Percentiles rank a stretch among this genome's conserved stretches.
phyloP scores from a whole-genome alignment of 441 rosid genomes.

The Rhodomyrtus psidioides region DNA sequence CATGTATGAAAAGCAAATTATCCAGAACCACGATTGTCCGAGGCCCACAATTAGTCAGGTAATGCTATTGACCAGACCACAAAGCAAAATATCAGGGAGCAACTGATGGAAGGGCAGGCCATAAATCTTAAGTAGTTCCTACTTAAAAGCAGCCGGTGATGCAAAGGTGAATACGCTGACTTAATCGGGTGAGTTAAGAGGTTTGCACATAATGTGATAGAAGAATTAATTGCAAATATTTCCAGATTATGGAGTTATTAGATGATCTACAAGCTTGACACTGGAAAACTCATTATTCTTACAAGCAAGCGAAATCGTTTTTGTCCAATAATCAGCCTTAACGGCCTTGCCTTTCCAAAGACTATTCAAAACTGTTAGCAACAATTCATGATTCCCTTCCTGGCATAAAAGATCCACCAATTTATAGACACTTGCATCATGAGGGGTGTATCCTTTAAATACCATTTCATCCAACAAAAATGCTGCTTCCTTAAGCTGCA shows the following conservation, averaged over 20 bases:
- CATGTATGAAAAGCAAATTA: neutral
- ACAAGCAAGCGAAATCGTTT: conserved; percentile 17
- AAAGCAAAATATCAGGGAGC: neutral
- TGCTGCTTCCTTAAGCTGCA: conserved; percentile 44
- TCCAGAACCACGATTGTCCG: neutral
- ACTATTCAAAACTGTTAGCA: conserved; percentile 27
- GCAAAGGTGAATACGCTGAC: neutral
- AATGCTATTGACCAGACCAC: neutral
- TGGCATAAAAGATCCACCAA: conserved; percentile 35
- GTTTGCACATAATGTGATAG: neutral
- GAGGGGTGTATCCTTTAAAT: conserved; percentile 60
- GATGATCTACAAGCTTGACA: conserved; percentile 19
- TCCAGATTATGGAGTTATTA: conserved; percentile 3
- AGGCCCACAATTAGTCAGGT: neutral
- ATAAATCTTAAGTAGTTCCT: neutral
- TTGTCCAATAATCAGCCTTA: conserved; percentile 33
- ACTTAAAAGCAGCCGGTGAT: neutral
- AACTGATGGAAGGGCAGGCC: neutral
- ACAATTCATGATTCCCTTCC: conserved; percentile 24
- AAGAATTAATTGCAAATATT: neutral
- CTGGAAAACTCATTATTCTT: conserved; percentile 13
- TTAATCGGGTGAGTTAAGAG: neutral
- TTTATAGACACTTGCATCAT: conserved; percentile 16
- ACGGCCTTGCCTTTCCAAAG: conserved; percentile 28
- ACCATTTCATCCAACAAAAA: conserved; percentile 71